Conservation (phyloP, 208 protist species). For the Leishmania aethiopica region DNA sequence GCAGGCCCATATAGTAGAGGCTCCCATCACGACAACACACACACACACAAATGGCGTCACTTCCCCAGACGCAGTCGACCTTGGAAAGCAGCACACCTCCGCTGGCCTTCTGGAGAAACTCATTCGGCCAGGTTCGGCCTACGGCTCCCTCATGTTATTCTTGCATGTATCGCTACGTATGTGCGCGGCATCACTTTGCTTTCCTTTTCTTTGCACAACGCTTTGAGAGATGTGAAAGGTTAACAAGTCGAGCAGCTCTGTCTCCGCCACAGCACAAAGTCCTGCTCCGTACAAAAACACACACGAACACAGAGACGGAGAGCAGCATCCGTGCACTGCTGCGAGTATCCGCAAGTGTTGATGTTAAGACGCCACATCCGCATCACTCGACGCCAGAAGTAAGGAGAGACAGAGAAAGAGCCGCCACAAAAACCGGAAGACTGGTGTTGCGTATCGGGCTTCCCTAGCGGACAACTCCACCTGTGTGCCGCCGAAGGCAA, state of each 20-base stretch:
- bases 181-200: background rate
- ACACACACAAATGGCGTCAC: background rate
- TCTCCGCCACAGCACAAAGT: background rate
- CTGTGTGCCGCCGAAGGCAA: background rate
- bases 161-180: background rate
- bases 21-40: background rate
- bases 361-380: background rate
- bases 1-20: background rate
- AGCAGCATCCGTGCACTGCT: too few species aligned
- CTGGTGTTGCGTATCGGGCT: background rate
- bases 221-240: background rate
- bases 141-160: background rate
- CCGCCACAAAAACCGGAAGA: background rate
- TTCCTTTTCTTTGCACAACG: background rate
- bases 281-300: background rate
- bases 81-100: background rate
- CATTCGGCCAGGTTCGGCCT: background rate
- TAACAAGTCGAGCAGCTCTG: background rate
- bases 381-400: background rate
- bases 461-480: background rate
- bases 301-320: background rate
- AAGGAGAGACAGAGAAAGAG: background rate
- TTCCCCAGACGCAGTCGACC: background rate
- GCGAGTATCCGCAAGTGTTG: background rate
- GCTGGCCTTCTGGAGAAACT: background rate